Evolutionary conservation across 2,329 filamentous ascomycete genomes (phyloP).

Genomic region (Paradendryphiella salina): DNA sequence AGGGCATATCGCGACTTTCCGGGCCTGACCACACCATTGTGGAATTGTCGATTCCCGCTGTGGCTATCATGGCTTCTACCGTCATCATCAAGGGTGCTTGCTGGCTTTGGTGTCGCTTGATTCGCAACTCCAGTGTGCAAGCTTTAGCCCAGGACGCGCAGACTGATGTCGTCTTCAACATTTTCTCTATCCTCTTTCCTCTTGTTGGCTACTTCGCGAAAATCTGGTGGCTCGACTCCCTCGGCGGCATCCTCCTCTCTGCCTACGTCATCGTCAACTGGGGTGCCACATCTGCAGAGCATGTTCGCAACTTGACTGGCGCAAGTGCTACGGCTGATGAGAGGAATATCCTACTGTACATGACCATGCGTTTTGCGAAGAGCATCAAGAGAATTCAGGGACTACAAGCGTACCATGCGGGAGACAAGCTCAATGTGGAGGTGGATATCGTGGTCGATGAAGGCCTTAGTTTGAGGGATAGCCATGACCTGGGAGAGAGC

Average conservation of each 20-base stretch:
- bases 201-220: conserved; percentile 74
- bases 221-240: conserved; percentile 82
- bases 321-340: conserved; percentile 79
- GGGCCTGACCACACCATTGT: conserved; percentile 68
- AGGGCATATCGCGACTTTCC: conserved; percentile 68
- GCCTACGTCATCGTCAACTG: conserved; percentile 79
- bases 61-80: conserved; percentile 78
- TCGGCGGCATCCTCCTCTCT: conserved; percentile 78
- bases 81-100: conserved; percentile 80
- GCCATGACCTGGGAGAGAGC: conserved; percentile 76
- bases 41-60: conserved; percentile 71
- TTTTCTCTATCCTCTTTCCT: conserved; percentile 84
- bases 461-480: conserved; percentile 73
- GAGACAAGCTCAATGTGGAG: conserved; percentile 81
- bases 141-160: conserved; percentile 71
- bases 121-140: conserved; percentile 84
- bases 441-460: conserved; percentile 84
- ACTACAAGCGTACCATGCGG: conserved; percentile 80
- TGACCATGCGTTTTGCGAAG: conserved; percentile 91
- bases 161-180: conserved; percentile 86
- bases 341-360: conserved; percentile 82
- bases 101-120: conserved; percentile 85
- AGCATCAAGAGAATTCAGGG: conserved; percentile 86
- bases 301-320: conserved; percentile 79
- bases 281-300: conserved; percentile 71